phyloP scores from a whole-genome alignment of 306 rosid genomes.

The Prunus campanulata region DNA sequence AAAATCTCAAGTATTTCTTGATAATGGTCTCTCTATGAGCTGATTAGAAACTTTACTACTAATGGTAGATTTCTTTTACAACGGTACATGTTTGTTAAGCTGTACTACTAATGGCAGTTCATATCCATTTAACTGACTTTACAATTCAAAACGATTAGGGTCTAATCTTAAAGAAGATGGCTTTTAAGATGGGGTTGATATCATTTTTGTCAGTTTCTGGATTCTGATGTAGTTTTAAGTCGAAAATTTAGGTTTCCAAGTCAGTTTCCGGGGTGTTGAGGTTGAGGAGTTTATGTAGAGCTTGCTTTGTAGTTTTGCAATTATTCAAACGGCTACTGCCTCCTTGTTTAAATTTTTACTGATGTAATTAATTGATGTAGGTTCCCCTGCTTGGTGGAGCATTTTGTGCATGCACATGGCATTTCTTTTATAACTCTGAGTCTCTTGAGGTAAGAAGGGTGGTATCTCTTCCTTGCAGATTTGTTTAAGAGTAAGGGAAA shows the following conservation, averaged over 20 bases:
- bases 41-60: not conserved
- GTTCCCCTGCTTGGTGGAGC: conserved; percentile 96
- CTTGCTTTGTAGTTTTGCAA: not conserved
- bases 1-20: not conserved
- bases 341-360: not conserved
- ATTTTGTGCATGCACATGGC: conserved; percentile 94
- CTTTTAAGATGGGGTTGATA: not conserved
- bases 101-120: not conserved
- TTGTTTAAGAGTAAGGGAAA: not conserved
- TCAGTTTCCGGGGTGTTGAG: not conserved
- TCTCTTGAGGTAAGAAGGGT: conserved; percentile 63
- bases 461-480: not conserved
- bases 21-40: not conserved
- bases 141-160: not conserved
- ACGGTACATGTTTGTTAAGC: not conserved
- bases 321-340: not conserved
- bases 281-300: conserved; percentile 3
- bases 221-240: not conserved
- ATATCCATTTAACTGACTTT: not conserved
- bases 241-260: not conserved
- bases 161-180: not conserved
- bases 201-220: no score
- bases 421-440: conserved; percentile 92
- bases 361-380: conserved; percentile 38
- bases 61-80: not conserved